Evolutionary conservation across 495 filamentous ascomycete species (phyloP).

Genomic region (Chaetomidium leptoderma): DNA sequence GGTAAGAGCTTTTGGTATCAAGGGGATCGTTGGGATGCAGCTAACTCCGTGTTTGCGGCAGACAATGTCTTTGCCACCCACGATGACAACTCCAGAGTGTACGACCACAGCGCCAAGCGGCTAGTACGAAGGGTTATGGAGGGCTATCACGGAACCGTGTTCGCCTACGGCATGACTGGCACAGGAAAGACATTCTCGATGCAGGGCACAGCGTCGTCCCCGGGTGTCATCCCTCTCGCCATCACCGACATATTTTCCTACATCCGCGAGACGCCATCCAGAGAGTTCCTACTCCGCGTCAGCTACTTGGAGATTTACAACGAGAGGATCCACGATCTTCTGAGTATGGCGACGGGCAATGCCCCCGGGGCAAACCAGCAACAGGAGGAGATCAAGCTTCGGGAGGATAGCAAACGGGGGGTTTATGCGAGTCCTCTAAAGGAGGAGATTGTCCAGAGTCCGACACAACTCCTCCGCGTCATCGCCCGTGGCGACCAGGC

Average conservation of each 20-base stretch:
- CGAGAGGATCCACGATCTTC: slow-evolving; percentile 90
- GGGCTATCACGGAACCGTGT: slow-evolving; percentile 96
- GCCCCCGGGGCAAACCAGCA: slow-evolving; percentile 42
- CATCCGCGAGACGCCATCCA: slow-evolving; percentile 90
- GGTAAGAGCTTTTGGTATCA: slow-evolving; percentile 59
- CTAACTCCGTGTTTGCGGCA: slow-evolving; percentile 34
- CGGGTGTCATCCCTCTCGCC: slow-evolving; percentile 92
- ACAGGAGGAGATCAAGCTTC: slow-evolving; percentile 89
- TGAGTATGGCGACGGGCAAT: slow-evolving; percentile 62
- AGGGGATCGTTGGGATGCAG: too few species aligned
- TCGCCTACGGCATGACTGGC: slow-evolving; percentile 98
- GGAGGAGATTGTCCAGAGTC: slow-evolving; percentile 97
- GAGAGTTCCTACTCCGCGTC: slow-evolving; percentile 92
- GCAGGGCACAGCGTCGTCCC: slow-evolving; percentile 96
- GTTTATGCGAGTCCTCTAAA: slow-evolving; percentile 95
- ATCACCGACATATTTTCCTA: slow-evolving; percentile 99
- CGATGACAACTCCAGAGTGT: slow-evolving; percentile 90
- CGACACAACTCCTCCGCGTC: slow-evolving; percentile 88
- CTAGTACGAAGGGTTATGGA: slow-evolving; percentile 97
- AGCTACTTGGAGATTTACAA: slow-evolving; percentile 99
- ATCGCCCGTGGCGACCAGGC: slow-evolving; percentile 93
- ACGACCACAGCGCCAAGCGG: slow-evolving; percentile 88
- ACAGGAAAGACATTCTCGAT: slow-evolving; percentile 99
- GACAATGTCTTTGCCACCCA: slow-evolving; percentile 94
- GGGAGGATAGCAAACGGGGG: slow-evolving; percentile 92